phyloP scores from a whole-genome alignment of 2,329 filamentous ascomycete species.

The Hypoxylon sp. region DNA sequence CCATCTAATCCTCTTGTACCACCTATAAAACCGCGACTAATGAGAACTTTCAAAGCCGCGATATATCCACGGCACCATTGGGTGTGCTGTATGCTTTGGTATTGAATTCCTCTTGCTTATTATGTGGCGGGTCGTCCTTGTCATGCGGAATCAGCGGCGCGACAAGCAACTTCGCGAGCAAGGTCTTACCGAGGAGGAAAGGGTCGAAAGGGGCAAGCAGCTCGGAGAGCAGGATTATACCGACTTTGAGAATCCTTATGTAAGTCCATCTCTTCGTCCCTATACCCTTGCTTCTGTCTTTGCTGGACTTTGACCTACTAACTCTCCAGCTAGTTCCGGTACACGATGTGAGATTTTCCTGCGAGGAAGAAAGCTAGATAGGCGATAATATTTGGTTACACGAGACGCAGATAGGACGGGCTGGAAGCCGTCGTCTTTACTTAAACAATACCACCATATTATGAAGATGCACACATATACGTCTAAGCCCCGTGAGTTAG shows the following conservation, averaged over 20 bases:
- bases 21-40: neutral
- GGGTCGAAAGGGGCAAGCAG: conserved; percentile 52
- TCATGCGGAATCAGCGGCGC: conserved; percentile 58
- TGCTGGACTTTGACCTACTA: neutral
- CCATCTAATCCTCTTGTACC: neutral
- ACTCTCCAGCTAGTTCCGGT: conserved; percentile 45
- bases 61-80: conserved; percentile 61
- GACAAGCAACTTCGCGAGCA: conserved; percentile 51
- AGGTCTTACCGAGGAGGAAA: conserved; percentile 56
- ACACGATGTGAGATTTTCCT: conserved; percentile 45
- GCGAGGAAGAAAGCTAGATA: neutral
- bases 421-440: neutral
- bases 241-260: conserved; percentile 58
- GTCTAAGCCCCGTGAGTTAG: neutral
- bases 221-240: conserved; percentile 58
- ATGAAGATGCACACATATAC: neutral
- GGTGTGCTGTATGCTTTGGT: conserved; percentile 58
- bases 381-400: neutral
- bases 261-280: conserved; percentile 43
- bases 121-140: conserved; percentile 59
- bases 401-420: neutral
- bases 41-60: conserved; percentile 53
- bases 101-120: conserved; percentile 58
- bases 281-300: neutral
- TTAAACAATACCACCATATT: neutral